phyloP scores from a whole-genome alignment of 768 basidiomycete genomes.

The Kockovaella imperatae region DNA sequence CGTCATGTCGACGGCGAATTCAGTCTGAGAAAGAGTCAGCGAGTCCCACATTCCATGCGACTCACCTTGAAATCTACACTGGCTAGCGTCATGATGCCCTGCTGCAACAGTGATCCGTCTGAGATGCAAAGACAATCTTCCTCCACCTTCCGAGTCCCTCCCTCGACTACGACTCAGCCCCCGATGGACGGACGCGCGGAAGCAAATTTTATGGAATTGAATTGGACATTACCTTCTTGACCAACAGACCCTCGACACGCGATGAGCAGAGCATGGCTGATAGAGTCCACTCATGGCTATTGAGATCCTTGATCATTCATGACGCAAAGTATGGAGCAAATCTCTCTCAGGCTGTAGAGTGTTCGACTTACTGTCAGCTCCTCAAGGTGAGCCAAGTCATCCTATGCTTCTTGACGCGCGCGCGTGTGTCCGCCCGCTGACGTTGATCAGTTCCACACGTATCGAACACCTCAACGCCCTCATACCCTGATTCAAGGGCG shows the following conservation, averaged over 20 bases:
- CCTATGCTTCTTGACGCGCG: neutral
- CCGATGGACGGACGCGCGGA: no score
- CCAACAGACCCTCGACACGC: neutral
- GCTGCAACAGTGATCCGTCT: neutral
- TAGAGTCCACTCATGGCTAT: conserved; percentile 19
- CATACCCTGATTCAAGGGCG: conserved; percentile 17
- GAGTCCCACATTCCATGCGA: neutral
- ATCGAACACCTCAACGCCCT: conserved; percentile 10
- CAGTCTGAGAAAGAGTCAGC: conserved; percentile 28
- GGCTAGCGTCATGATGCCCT: conserved; percentile 4
- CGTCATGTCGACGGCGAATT: conserved; percentile 46
- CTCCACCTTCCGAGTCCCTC: no score
- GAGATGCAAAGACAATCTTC: no score
- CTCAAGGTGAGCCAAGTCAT: conserved; percentile 7
- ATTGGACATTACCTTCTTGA: neutral
- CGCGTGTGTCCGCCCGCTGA: neutral
- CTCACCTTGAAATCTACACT: conserved; percentile 5
- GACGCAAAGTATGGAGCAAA: conserved; percentile 22
- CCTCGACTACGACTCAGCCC: no score
- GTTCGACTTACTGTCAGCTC: conserved; percentile 13
- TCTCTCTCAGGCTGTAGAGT: conserved; percentile 5
- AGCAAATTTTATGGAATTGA: neutral
- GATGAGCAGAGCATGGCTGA: conserved; percentile 15
- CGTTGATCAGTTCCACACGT: conserved; percentile 20
- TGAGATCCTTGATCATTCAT: conserved; percentile 15